Base-by-base conservation (phyloP, 2,329 filamentous ascomycete species). In the Aspergillus sojae region DNA sequence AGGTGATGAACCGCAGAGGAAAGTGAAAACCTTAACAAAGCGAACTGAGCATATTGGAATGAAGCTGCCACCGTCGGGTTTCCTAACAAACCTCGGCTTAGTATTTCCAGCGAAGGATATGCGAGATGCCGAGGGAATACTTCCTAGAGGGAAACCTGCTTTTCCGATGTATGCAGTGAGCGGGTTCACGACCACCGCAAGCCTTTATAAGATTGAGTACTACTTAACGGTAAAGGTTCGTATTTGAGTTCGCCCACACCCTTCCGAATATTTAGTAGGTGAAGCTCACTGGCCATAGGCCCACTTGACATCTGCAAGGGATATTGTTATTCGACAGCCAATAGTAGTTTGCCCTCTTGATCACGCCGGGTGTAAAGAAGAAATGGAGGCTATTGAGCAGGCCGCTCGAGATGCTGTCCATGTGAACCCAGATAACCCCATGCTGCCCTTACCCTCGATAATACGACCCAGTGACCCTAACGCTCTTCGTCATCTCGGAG, bases 351-450 rank as follows among this genome's bases (percentile, higher is more conserved):
- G 94, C 73, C 94, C 95, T 0, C 88, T 97, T 66, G 95, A 99
- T 74, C 93, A 97, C 74, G 92, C 96, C 69, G 92, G 91, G 19
- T 99, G 95, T 81, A 97, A 96, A 78, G 94, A 97, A 75, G 95
- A 98, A 80, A 97, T 99, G 93, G 94, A 97, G 72, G 94, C 94
- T 43, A 98, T 99, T 67, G 94, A 97, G 75, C 93, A 97, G 79
- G 92, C 95, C 0, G 95, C 95, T 50, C 94, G 94, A 78, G 94
- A 98, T 71, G 94, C 95, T 2, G 91, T 92, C 19, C 88, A 91
- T 65, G 90, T 98, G 65, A 93, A 94, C 70, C 91, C 91, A 0
- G 92, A 96, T 65, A 95, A 95, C 71, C 95, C 94, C 0, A 94
- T 96, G 89, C 80, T 97, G n/a, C 94, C 95, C 0, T 90, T 94